Percentiles rank a stretch among this genome's conserved stretches.
These are phyloP conservation scores for Yamadazyma buinensis DNA, from an alignment of 1,139 yeast species.

Conservation along the genomic window DNA sequence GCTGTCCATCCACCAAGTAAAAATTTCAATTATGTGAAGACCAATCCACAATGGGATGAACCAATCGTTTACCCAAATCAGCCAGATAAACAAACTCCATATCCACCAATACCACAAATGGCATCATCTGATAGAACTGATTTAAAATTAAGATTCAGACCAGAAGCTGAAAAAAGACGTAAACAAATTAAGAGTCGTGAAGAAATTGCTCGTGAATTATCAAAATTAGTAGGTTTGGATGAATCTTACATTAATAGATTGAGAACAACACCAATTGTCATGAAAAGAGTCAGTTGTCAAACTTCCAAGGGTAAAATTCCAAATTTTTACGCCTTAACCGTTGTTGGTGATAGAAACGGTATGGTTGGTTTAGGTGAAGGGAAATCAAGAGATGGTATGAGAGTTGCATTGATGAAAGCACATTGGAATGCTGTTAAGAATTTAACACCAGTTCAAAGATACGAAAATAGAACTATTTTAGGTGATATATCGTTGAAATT, in stretches of 20 bases:
- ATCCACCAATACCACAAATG: constrained; percentile 40
- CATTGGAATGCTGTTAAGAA: constrained; percentile 94
- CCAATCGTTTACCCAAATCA: constrained; percentile 48
- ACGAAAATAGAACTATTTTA: constrained; percentile 86
- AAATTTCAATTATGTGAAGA: constrained; percentile 25
- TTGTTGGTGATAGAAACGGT: constrained; percentile 92
- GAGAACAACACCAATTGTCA: constrained; percentile 61
- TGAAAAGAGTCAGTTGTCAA: constrained; percentile 86
- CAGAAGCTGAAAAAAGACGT: constrained; percentile 14
- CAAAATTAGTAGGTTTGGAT: constrained; percentile 72
- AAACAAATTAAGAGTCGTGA: constrained; percentile 17
- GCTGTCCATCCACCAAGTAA: constrained; percentile 29
- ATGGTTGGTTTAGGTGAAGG: constrained; percentile 97
- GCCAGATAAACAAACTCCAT: constrained; percentile 36
- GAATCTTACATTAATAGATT: constrained; percentile 62
- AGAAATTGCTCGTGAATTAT: constrained; percentile 53
- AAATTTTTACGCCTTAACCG: constrained; percentile 79
- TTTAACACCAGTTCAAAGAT: constrained; percentile 75
- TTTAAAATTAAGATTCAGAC: constrained; percentile 34
- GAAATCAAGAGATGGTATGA: constrained; percentile 74
- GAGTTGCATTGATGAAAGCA: constrained; percentile 78
- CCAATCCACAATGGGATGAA: constrained; percentile 46
- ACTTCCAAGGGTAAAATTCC: constrained; percentile 92
- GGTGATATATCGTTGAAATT: constrained; percentile 81
- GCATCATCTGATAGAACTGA: constrained; percentile 40